Percentiles rank a stretch among this genome's conserved stretches.
Conservation (phyloP, 768 basidiomycete genomes). For the Collybiopsis luxurians region DNA sequence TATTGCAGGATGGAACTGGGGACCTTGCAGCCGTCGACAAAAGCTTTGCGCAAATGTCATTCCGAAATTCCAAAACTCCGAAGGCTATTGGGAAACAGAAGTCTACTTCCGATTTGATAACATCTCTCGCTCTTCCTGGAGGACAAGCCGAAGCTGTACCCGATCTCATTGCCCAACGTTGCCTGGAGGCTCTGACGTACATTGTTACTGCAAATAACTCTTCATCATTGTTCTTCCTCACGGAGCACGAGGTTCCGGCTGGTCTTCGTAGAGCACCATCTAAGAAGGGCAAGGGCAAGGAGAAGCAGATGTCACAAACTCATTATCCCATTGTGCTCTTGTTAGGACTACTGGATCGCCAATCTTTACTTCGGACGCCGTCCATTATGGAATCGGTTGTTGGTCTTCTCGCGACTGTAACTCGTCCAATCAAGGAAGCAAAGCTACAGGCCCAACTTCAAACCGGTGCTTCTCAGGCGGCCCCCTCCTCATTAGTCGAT, state of each 20-base stretch:
- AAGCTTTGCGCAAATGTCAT: conserved; percentile 89
- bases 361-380: conserved; percentile 80
- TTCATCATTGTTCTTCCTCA: conserved; percentile 91
- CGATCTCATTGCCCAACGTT: conserved; percentile 91
- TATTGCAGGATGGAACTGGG: conserved; percentile 92
- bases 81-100: conserved; percentile 75
- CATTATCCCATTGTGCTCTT: conserved; percentile 92
- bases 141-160: conserved; percentile 80
- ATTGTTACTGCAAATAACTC: conserved; percentile 84
- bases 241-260: conserved; percentile 88
- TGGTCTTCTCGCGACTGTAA: conserved; percentile 81
- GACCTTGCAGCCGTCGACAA: conserved; percentile 91
- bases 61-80: conserved; percentile 54
- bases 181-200: conserved; percentile 85
- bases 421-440: conserved; percentile 69
- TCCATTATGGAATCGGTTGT: conserved; percentile 94
- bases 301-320: conserved; percentile 75
- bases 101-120: conserved; percentile 48
- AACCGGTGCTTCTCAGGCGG: not conserved
- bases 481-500: conserved; percentile 11
- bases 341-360: conserved; percentile 83
- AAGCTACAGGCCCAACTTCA: conserved; percentile 20
- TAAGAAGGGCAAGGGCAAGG: conserved; percentile 95
- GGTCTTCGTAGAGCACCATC: conserved; percentile 64
- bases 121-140: conserved; percentile 46